Percentiles rank a stretch among this genome's conserved stretches.
Conservation (phyloP, 2,329 filamentous ascomycete species). For the Xylaria sp. region DNA sequence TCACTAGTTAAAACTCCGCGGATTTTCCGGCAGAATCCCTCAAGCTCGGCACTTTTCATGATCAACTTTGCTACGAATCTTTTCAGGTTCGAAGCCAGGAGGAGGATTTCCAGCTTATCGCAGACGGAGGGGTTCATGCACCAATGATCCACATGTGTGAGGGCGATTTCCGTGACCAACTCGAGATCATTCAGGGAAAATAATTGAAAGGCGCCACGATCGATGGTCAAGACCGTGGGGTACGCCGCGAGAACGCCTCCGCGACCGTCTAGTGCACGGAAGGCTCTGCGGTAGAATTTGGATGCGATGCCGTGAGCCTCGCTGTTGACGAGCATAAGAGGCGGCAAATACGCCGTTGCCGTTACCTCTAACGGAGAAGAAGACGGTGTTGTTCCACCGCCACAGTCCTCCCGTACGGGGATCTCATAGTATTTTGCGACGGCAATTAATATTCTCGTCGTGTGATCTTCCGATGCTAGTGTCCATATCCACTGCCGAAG, state of each 20-base stretch:
- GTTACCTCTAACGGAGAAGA: not conserved
- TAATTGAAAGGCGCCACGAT: not conserved
- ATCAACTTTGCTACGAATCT: too few relatives aligned
- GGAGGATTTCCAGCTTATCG: not conserved
- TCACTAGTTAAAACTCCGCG: too few relatives aligned
- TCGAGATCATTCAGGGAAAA: not conserved
- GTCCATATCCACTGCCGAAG: not conserved
- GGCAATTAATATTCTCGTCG: not conserved
- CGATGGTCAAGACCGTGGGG: not conserved
- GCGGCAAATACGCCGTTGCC: not conserved
- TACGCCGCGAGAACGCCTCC: not conserved
- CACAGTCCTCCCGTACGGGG: not conserved
- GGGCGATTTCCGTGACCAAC: not conserved
- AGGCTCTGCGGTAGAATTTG: not conserved
- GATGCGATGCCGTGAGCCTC: not conserved
- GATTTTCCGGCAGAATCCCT: too few relatives aligned
- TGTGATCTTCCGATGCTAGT: not conserved
- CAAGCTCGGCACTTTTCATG: too few relatives aligned
- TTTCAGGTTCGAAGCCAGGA: not conserved
- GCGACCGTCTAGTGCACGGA: not conserved
- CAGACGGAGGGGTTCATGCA: not conserved
- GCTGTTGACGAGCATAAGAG: not conserved
- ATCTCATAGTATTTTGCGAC: not conserved
- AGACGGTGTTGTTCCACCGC: not conserved
- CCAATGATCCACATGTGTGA: not conserved